Base-by-base conservation (phyloP, 345 rosid genomes). In the Linum lewisii region DNA sequence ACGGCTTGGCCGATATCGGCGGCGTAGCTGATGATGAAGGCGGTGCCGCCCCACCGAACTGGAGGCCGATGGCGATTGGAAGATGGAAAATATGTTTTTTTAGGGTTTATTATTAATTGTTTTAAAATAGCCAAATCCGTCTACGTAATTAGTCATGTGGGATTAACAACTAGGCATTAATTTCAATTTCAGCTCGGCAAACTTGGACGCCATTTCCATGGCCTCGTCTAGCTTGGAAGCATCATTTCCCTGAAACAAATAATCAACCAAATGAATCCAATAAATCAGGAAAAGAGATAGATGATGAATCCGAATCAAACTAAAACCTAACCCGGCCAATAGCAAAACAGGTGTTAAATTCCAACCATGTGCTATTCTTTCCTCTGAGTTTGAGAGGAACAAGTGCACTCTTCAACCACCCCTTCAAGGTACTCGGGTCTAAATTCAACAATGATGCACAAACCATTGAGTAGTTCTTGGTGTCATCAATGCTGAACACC, bases 301-400 rank as follows among this genome's bases (percentile, higher is more conserved):
- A 14, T 24, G 5, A n/a, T 15, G 42, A 20, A 19, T 57, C 13
- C 1, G 25, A 2, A 56, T 13, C 70, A 26, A 36, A 62, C 6
- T 14, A 65, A 29, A 29, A 29, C 5, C 82, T 21, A 58, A 87
- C 99, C 97, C 89, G 99, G 76, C 97, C 96, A 0, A 92, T 66
- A 64, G 97, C 97, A 32, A 89, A 78, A 74, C 99, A 97, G 18
- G 77, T 75, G 74, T 84, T 93, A n/a, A n/a, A n/a, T n/a, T n/a
- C n/a, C n/a, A n/a, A n/a, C 55, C 99, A 95, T 80, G 77, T 89
- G n/a, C 97, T 97, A 26, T 91, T 87, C 65, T 79, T 73, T 51
- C 99, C 97, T 24, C n/a, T n/a, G n/a, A n/a, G n/a, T n/a, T 93
- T 93, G 14, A 93, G 73, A 59, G 95, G 99, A 42, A 73, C 83